Evolutionary conservation across 2,329 filamentous ascomycete species (phyloP), one percentile per base, ranked within the genome.

Genomic region (Rhynchosporium secalis): DNA sequence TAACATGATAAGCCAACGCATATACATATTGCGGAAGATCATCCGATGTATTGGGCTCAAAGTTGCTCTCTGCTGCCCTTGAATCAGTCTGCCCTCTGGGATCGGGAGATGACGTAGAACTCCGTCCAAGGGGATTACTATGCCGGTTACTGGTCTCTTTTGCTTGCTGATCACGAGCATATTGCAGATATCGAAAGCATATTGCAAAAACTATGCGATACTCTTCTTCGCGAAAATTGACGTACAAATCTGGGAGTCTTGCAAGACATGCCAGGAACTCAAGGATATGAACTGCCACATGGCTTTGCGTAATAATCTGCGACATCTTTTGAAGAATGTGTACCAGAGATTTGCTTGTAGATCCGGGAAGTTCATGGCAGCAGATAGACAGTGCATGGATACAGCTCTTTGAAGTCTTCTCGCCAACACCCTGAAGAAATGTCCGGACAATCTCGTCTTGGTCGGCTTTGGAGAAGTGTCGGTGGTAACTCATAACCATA

Each of bases 121-220:
- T 67, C 62, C 74, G 69, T 15, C 64, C 64, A 60, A 59, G 70
- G 40, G 68, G 58, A 66, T 69, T 75, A 69, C 78, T 82, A 64
- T 75, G 77, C 31, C 72, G 72, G 43, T 57, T 65, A 15, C 61
- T 61, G 9, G 56, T 59, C 15, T 77, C 74, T 52, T 79, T 79
- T 29, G 76, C 75, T 43, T 76, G 79, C 46, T 80, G 77, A 66
- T 94, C 91, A 66, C 92, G 83, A 0, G 93, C 91, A 64, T 93
- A 94, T 70, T 98, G 91, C 45, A 99, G 80, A 73, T 97, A 98
- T 58, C 92, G 87, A 75, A 96, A 92, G 72, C 92, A 97, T 52
- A 99, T 96, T 9, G 91, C 95, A 74, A 99, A 98, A 0, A 98
- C 91, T 59, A 91, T 92, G 65, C 91, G 90, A 75, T 94, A 97